Percentiles rank a stretch among this genome's conserved stretches.
These are phyloP conservation scores for Ichthyophthirius multifiliis DNA, from an alignment of 169 alveolate species.

Conservation along the genomic window DNA sequence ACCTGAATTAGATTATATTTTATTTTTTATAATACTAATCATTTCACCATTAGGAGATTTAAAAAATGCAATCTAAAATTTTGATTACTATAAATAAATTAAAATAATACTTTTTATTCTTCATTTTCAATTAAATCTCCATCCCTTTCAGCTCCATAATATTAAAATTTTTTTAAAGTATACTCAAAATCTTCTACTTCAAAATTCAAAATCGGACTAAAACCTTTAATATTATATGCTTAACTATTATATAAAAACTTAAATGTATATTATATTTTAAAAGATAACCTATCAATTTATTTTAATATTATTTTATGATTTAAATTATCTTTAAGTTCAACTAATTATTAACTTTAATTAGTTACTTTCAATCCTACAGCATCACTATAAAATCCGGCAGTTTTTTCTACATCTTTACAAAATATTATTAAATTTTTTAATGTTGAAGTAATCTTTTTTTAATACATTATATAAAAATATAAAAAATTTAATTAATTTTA, in stretches of 20 bases:
- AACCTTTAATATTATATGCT: slow-evolving; percentile 12
- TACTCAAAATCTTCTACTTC: slow-evolving; percentile 22
- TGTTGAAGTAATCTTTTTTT: neutral
- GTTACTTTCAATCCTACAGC: slow-evolving; percentile 13
- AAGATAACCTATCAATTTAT: neutral
- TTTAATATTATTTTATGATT: neutral
- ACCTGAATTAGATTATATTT: slow-evolving; percentile 7
- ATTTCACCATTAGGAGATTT: slow-evolving; percentile 12
- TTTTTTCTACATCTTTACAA: slow-evolving; percentile 7
- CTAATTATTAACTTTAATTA: neutral
- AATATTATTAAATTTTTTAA: neutral
- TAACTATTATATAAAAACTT: neutral
- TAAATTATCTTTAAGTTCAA: slow-evolving; percentile 2
- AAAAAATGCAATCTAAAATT: slow-evolving; percentile 1
- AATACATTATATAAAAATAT: neutral
- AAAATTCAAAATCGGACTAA: slow-evolving; percentile 10
- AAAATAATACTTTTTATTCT: neutral
- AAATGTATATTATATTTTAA: neutral
- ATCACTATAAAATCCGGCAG: slow-evolving; percentile 21
- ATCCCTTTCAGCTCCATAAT: slow-evolving; percentile 7
- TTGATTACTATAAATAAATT: neutral
- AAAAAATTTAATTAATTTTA: too few relatives aligned
- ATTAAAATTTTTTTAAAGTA: neutral
- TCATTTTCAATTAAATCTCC: slow-evolving; percentile 10
- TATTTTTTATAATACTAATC: neutral